Evolutionary conservation across 352 stramenopile species (phyloP), one percentile per base, ranked within the genome.

Genomic region (Pseudoperonospora humuli): DNA sequence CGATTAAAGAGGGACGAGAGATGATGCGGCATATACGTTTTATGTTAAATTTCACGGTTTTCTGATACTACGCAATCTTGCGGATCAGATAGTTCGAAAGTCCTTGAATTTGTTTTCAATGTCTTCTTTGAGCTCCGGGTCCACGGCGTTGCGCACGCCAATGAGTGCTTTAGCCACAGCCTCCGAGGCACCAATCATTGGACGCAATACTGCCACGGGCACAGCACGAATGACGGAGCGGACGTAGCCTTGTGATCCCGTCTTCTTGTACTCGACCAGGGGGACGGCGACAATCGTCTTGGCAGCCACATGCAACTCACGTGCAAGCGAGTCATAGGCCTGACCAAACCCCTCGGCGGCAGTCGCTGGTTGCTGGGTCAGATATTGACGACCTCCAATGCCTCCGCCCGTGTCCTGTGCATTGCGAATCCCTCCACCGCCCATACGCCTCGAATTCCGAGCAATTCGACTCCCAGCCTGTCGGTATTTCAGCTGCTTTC

Each of bases 81-180:
- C n/a, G n/a, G n/a, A n/a, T 67, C 36, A 73, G 26, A 62, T 67
- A 13, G 50, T 45, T 19, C 77, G 71, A 44, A 89, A 85, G 64
- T 93, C 79, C 71, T 94, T 94, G 47, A 93, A 94, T 62, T 94
- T 94, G 63, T 94, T 94, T 64, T 91, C 78, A 34, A 94, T 90
- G 54, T 94, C 80, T 47, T 94, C 82, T 53, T 90, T 94, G 29
- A 93, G 67, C 56, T 94, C 82, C 24, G 82, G 82, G 42, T 93
- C 80, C 39, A 94, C 80, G 3, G 75, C 76, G 44, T 94, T 94
- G 50, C 82, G 79, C 14, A 91, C 80, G 11, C 82, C 82, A 41
- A 93, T 91, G 10, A 94, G 58, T 39, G 82, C 80, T 45, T 90
- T 89, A 29, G 82, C 86, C 46, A 94, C 50, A 34, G 82, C 82